These are phyloP conservation scores for Penicillium atrosanguineum DNA, from an alignment of 495 filamentous ascomycete genomes.

Conservation along the genomic window DNA sequence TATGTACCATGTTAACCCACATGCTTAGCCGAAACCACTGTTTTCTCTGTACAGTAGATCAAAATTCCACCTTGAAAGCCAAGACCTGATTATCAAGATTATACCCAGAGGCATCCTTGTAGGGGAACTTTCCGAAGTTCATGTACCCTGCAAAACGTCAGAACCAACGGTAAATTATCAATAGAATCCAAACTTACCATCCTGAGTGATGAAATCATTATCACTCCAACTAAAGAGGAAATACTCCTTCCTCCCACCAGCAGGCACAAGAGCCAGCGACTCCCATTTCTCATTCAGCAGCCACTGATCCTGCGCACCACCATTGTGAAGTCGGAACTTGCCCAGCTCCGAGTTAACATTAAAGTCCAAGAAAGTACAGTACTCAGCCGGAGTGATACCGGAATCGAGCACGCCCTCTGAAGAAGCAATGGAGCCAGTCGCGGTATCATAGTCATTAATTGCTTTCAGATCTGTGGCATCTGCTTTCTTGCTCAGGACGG, in stretches of 20 bases:
- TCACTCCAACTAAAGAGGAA: conserved; percentile 69
- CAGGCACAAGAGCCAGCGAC: conserved; percentile 62
- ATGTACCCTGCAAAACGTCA: conserved; percentile 47
- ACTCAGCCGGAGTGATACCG: conserved; percentile 58
- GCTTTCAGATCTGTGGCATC: conserved; percentile 61
- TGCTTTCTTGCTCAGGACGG: conserved; percentile 49
- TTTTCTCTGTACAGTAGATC: not conserved
- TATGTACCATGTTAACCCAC: not conserved
- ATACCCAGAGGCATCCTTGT: conserved; percentile 60
- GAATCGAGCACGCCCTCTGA: conserved; percentile 53
- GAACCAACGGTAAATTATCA: not conserved
- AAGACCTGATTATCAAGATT: conserved; percentile 68
- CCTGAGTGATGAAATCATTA: conserved; percentile 80
- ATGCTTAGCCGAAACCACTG: not conserved
- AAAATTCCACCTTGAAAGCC: conserved; percentile 66
- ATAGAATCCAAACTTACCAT: conserved; percentile 48
- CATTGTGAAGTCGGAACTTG: conserved; percentile 69
- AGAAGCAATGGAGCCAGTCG: conserved; percentile 49
- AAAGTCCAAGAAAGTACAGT: conserved; percentile 71
- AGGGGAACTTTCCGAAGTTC: conserved; percentile 60
- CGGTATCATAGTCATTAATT: conserved; percentile 47
- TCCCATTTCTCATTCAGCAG: conserved; percentile 86
- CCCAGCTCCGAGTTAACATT: conserved; percentile 68
- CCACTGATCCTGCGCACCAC: conserved; percentile 50
- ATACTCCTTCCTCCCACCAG: conserved; percentile 59